A percentile compares a stretch with the other conserved stretches of the same genome.
Conservation (phyloP, 2,329 filamentous ascomycete genomes). For the Clarireedia paspali region DNA sequence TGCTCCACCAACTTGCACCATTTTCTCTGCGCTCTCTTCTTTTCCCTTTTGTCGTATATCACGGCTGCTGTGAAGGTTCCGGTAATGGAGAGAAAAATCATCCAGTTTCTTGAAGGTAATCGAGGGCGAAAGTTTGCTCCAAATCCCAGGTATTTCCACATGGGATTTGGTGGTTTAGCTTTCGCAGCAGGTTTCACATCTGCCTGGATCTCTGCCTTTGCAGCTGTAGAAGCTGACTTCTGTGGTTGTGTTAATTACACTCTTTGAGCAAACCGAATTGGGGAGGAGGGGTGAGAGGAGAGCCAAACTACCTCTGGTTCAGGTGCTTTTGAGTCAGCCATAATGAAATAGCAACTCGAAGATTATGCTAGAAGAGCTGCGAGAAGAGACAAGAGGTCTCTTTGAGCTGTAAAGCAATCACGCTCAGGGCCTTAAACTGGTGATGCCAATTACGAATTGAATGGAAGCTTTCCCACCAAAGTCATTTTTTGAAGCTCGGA, state of each 20-base stretch:
- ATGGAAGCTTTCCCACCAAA: not conserved
- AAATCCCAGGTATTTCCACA: constrained; percentile 72
- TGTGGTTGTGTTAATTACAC: constrained; percentile 8
- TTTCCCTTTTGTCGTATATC: constrained; percentile 88
- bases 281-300: not conserved
- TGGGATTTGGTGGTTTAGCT: constrained; percentile 54
- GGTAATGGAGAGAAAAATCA: constrained; percentile 82
- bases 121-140: constrained; percentile 68
- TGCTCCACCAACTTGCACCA: constrained; percentile 84
- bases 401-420: not conserved
- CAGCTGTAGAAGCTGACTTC: constrained; percentile 28
- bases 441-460: not conserved
- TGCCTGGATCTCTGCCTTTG: constrained; percentile 29
- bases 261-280: not conserved
- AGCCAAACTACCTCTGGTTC: constrained; percentile 12
- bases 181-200: constrained; percentile 34
- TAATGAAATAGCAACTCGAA: not conserved
- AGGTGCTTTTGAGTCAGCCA: constrained; percentile 12
- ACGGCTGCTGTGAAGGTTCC: constrained; percentile 72
- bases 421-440: not conserved
- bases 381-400: not conserved
- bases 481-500: not conserved
- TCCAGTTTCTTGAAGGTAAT: constrained; percentile 93
- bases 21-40: constrained; percentile 73
- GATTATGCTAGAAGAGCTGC: not conserved